Conservation (phyloP, 106 monocot species). For the Dendrobium huoshanense region DNA sequence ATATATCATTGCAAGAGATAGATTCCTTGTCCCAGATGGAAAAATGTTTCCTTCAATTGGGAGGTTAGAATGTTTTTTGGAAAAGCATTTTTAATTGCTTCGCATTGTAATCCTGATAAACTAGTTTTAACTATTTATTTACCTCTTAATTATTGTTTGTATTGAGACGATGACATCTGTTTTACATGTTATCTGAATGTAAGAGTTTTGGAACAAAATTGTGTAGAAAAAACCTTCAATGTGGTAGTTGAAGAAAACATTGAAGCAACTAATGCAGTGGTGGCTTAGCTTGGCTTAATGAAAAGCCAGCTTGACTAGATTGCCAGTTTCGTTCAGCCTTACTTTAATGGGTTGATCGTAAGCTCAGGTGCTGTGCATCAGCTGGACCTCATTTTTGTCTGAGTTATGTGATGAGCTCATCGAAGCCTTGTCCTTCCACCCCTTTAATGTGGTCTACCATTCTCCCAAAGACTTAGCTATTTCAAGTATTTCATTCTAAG, state of each 20-base stretch:
- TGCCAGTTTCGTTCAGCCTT: neutral
- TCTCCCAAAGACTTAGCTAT: no score
- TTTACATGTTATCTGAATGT: neutral
- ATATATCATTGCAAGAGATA: conserved; percentile 95
- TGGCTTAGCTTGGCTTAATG: neutral
- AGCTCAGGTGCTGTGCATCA: no score
- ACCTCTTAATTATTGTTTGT: neutral
- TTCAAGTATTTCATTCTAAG: no score
- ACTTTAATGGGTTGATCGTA: neutral
- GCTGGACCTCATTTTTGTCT: no score
- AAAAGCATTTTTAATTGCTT: neutral
- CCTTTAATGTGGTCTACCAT: no score
- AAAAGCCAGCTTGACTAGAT: neutral
- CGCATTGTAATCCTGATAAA: neutral
- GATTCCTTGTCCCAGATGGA: conserved; percentile 78
- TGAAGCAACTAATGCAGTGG: neutral
- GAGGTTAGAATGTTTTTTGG: conserved; percentile 26
- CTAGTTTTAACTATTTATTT: neutral
- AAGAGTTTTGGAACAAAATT: neutral
- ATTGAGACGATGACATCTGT: neutral
- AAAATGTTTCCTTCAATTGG: conserved; percentile 95
- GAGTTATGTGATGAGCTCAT: no score
- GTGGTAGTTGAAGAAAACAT: neutral
- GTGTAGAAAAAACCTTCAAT: neutral
- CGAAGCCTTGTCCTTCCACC: no score